These are phyloP conservation scores for Scalesia atractyloides DNA, from an alignment of 129 eudicot genomes.

Conservation along the genomic window DNA sequence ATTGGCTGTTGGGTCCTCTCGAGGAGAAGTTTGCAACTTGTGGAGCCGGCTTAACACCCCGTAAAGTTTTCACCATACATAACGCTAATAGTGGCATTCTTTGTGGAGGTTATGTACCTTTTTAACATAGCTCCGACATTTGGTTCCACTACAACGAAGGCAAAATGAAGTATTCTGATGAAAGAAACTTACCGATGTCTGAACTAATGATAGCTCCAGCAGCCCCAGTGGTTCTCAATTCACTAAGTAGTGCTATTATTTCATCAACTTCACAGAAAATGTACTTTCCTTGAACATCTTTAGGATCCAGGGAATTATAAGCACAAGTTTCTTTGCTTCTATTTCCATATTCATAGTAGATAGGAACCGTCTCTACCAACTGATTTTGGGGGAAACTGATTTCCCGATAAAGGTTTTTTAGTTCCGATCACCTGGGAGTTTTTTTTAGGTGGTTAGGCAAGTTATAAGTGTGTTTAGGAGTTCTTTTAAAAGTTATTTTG, in stretches of 20 bases:
- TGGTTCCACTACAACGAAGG: constrained; percentile 26
- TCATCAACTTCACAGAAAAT: constrained; percentile 30
- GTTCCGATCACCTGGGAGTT: constrained; percentile 24
- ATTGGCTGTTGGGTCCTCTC: constrained; percentile 35
- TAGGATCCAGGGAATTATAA: constrained; percentile 30
- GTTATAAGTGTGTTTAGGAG: too few species aligned
- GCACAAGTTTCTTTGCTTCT: constrained; percentile 50
- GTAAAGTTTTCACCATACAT: constrained; percentile 34
- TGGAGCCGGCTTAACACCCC: constrained; percentile 45
- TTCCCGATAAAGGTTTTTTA: constrained; percentile 28
- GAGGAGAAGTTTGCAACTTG: constrained; percentile 46
- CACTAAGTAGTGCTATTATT: neutral
- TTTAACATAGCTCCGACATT: constrained; percentile 29
- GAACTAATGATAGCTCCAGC: constrained; percentile 40
- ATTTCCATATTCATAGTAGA: constrained; percentile 47
- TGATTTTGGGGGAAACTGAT: constrained; percentile 40
- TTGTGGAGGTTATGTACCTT: constrained; percentile 24
- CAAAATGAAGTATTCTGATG: constrained; percentile 27
- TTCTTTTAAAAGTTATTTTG: too few species aligned
- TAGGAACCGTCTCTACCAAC: constrained; percentile 38
- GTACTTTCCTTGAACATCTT: constrained; percentile 43
- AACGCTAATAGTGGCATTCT: constrained; percentile 34
- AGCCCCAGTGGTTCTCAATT: constrained; percentile 30
- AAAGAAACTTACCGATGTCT: constrained; percentile 21
- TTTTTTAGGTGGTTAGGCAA: too few species aligned